Evolutionary conservation across 306 rosid species (phyloP), one percentile per base, ranked within the genome.

Genomic region (Sicyos edulis): DNA sequence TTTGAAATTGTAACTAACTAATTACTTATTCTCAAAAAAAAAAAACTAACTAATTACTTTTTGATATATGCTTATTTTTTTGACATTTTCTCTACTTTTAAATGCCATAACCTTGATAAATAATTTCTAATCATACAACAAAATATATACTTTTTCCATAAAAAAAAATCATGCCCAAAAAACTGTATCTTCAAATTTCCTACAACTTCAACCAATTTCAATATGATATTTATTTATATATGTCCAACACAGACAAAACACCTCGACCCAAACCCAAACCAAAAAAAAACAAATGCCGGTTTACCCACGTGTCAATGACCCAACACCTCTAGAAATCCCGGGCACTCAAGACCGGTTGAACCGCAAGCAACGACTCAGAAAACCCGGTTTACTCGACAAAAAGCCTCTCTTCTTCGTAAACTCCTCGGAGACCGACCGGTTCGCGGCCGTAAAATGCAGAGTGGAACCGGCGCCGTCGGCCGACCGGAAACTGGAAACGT

Each of bases 341-440:
- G 45, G 67, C 59, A 59, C 16, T 10, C 76, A 45, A 0, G 40
- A 14, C 59, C 73, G 70, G 50, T 73, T 78, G 17, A 78, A 70
- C 40, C 82, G 69, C 73, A 75, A 45, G 68, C 79, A 79, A n/a
- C 71, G 71, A 17, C 82, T 76, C 11, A 79, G 55, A 21, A 79
- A 54, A 0, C 78, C 76, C 22, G 71, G 76, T 70, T 62, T 78
- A 55, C 57, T 56, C 0, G 82, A 56, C 78, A 78, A 73, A 67
- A 47, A 67, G 4, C 75, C 68, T 58, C 12, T 74, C 78, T 70
- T 79, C 76, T 61, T 79, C 76, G 51, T 78, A 42, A 74, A 17
- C 76, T 79, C 79, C 73, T 74, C 76, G 0, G 82, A 65, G 32
- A 74, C 75, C 10, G 78, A 64, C 21, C 78, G 71, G 42, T 79